Evolutionary conservation across 371 early-diverging fungal genomes (phyloP), one percentile per base, ranked within the genome.

Genomic region (Mycotypha africana): DNA sequence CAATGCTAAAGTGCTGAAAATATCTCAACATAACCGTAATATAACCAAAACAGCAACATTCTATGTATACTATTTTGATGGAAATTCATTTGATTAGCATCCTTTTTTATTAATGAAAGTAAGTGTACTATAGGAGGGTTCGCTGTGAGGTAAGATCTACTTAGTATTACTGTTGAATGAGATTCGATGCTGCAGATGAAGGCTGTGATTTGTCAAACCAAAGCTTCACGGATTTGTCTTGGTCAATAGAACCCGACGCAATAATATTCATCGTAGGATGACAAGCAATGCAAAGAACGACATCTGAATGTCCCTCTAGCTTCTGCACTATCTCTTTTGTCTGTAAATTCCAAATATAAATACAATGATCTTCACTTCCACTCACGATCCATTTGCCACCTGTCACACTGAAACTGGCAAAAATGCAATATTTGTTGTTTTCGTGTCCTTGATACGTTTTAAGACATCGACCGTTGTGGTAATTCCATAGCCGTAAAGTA

Each of bases 321-420:
- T 78, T 86, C 51, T 97, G 96, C 48, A 95, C 93, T 51, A 96
- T 78, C 66, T 93, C 91, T 49, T 89, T 87, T 16, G 84, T 91
- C 65, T 98, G 96, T 47, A 98, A 67, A 64, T 95, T 89, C 98
- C 98, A 98, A 53, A 97, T 81, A 58, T 95, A 95, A 20, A 98
- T 81, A 53, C 72, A 69, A 36, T 87, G 69, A 69, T 98, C 96
- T 66, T 98, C 97, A 49, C 89, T 88, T 5, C 97, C 98, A 42
- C 88, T 86, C 20, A 98, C 96, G 42, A 98, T 93, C 92, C 93
- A 95, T 67, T 93, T 91, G 42, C 91, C 93, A 46, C 87, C 86
- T 14, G 95, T 96, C 28, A 94, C 90, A 38, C 89, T 91, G 54
- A 96, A 98, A 36, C 85, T 82, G 23, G 88, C 86, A 68, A 95